Evolutionary conservation across 2,329 filamentous ascomycete species (phyloP), one percentile per base, ranked within the genome.

Genomic region (Exophiala oligosperma): DNA sequence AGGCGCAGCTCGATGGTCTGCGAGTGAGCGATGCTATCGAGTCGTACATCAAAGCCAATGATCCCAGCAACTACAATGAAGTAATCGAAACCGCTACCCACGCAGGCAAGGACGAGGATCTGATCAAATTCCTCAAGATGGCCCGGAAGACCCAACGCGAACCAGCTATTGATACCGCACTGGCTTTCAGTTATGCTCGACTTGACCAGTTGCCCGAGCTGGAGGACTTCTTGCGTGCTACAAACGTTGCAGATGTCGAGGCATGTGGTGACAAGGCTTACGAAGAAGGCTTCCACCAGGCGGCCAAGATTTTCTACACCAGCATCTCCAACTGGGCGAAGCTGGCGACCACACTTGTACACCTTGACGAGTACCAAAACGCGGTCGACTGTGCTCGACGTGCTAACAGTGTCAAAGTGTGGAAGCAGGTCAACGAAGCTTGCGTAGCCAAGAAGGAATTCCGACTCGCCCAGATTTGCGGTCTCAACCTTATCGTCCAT

Each of bases 281-380:
- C 67, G 89, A 87, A 63, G 94, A 99, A 77, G 93, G 93, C 60
- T 87, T 91, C 71, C 93, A 94, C 71, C 89, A 97, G 80, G 94
- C 94, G 44, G 91, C 94, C 65, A 99, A 99, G 85, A 97, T 99
- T 71, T 99, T 97, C 84, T 99, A 87, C 80, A 91, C 86, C 56
- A 97, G 91, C 79, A 96, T 99, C 73, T 99, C 94, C 54, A 99
- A 99, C 84, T 99, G 94, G 94, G 93, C 93, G 56, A 99, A 99
- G 81, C 87, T 99, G 69, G 92, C 94, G 12, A 97, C 94, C 9
- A 99, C 94, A 9, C 84, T 97, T 60, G 94, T 99, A n/a, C 92
- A 97, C 74, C 86, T 99, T 5, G 89, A 88, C 65, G 94, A 99
- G 68, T 97, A 99, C 79, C 95, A 99, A 76, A 91, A 91, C 67